Percentiles rank a stretch among this genome's conserved stretches.
Evolutionary conservation across 352 stramenopile species (phyloP).

Genomic region (Globisporangium camurandrum): DNA sequence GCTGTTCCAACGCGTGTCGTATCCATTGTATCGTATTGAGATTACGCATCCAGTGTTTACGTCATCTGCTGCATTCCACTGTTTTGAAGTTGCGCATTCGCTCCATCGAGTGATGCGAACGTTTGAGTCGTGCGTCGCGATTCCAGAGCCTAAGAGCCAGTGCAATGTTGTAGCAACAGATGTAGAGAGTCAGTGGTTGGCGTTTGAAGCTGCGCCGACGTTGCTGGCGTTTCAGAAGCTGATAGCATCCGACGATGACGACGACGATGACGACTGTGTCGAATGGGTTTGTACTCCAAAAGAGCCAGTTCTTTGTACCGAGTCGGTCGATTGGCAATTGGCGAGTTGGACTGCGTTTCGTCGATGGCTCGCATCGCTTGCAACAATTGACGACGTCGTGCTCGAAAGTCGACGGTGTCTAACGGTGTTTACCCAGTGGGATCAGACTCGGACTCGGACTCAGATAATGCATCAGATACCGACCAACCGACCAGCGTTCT

Average conservation of each 20-base stretch:
- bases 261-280: slow-evolving; percentile 10
- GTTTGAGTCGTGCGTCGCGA: slow-evolving; percentile 33
- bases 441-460: slow-evolving; percentile 10
- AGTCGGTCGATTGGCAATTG: slow-evolving; percentile 29
- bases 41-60: slow-evolving; percentile 28
- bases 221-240: slow-evolving; percentile 51
- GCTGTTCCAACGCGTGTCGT: slow-evolving; percentile 62
- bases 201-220: slow-evolving; percentile 21
- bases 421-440: slow-evolving; percentile 34
- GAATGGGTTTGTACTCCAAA: no score
- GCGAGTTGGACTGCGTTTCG: slow-evolving; percentile 50
- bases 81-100: slow-evolving; percentile 55
- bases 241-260: slow-evolving; percentile 15
- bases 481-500: slow-evolving; percentile 47
- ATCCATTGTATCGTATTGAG: slow-evolving; percentile 39
- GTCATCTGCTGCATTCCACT: slow-evolving; percentile 47
- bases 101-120: slow-evolving; percentile 42
- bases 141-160: no score
- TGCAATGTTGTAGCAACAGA: slow-evolving; percentile 25
- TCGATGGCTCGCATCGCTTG: slow-evolving; percentile 24
- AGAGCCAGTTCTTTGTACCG: no score
- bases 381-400: slow-evolving; percentile 56
- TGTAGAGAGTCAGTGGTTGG: slow-evolving; percentile 39
- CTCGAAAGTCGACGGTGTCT: slow-evolving; percentile 42
- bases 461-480: no score